Evolutionary conservation across 305 asterid genomes (phyloP), one percentile per base, ranked within the genome.

Genomic region (Fraxinus baroniana): DNA sequence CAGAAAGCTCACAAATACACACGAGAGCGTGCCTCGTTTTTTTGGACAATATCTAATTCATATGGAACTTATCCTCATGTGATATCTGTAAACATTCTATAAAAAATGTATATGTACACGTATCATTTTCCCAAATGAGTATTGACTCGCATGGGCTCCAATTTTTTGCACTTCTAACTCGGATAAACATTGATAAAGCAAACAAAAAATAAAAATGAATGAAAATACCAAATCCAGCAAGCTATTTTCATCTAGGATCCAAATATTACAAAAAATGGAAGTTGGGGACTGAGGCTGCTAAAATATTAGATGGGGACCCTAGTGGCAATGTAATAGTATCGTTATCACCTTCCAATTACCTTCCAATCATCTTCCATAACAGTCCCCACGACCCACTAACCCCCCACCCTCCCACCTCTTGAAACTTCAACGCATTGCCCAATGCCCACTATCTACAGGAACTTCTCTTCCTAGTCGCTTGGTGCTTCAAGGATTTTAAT

Each of bases 391-490:
- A 9, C 13, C 13, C 46, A 0, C 49, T 1, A n/a, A n/a, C n/a
- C n/a, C n/a, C 1, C 32, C 32, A 0, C 30, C 1, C 71, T 10
- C n/a, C 41, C 44, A 10, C 74, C 1, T 17, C 55, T 78, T 84
- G 84, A 37, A 64, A 80, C 49, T 80, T 77, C 86, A 33, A 83
- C 7, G 76, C 3, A 18, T 39, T 30, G 32, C 52, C 28, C 83
- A 39, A 2, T 28, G 32, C 32, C 32, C 32, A 28, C 84, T 35
- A 60, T 7, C 82, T 70, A 64, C 74, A 77, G 68, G 70, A 77
- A 46, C 30, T 28, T 79, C 72, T 12, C 32, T 52, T 15, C 20
- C 28, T 49, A n/a, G 81, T 81, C 81, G 35, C 82, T 78, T 32
- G 24, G 15, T 60, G 74, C 9, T 15, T 74, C 57, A 46, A 35